Evolutionary conservation across 2,329 filamentous ascomycete species (phyloP).

Genomic region (Paecilomyces sp.): DNA sequence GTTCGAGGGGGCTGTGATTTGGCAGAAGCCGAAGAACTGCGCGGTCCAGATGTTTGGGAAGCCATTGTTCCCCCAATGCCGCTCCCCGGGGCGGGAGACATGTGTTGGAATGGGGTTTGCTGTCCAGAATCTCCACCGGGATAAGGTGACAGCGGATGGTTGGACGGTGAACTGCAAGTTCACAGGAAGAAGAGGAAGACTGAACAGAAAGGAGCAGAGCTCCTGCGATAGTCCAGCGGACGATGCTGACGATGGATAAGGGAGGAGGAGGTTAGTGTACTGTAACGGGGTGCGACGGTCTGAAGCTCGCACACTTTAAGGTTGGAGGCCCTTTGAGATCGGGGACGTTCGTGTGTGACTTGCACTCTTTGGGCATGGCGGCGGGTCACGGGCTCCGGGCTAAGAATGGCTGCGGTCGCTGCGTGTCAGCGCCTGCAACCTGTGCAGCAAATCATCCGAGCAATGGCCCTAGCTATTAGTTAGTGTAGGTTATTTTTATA

Average conservation of each 20-base stretch:
- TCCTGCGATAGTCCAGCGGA: too few species aligned
- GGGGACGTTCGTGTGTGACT: not conserved
- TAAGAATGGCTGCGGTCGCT: not conserved
- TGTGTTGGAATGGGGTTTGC: constrained; percentile 39
- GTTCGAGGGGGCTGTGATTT: constrained; percentile 52
- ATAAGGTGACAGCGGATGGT: constrained; percentile 45
- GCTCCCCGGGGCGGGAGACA: constrained; percentile 35
- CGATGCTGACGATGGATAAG: not conserved
- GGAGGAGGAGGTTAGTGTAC: not conserved
- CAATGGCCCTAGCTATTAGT: not conserved
- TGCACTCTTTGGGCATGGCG: not conserved
- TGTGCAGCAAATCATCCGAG: not conserved
- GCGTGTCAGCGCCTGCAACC: not conserved
- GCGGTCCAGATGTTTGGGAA: constrained; percentile 52
- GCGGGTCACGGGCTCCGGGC: not conserved
- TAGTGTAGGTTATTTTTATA: too few species aligned
- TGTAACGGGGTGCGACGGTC: not conserved
- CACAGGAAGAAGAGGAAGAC: constrained; percentile 1
- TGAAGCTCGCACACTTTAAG: not conserved
- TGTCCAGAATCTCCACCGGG: constrained; percentile 52
- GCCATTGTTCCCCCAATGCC: constrained; percentile 41
- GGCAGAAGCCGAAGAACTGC: constrained; percentile 59
- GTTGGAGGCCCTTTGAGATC: not conserved
- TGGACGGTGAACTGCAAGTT: constrained; percentile 12
- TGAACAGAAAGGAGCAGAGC: not conserved